Evolutionary conservation across 164 flowering plant genomes (phyloP), one percentile per base, ranked within the genome.

Genomic region (Liriodendron chinense): DNA sequence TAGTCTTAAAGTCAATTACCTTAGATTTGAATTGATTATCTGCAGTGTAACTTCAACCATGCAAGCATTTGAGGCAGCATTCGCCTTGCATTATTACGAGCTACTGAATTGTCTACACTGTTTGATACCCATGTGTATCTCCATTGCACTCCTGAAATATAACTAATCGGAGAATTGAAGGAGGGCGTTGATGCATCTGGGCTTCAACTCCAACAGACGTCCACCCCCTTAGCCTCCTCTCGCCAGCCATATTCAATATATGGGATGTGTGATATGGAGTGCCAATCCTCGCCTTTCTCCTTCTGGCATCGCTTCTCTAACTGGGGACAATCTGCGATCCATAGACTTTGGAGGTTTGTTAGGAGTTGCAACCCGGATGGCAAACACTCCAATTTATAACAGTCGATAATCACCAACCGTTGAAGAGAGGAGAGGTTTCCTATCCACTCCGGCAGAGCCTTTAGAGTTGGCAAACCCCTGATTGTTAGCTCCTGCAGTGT

Each of bases 191-290:
- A 34, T 34, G 43, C 43, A 34, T 34, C 43, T 34, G 6, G 6
- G 3, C 43, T 34, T 34, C 43, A 34, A 34, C 43, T 7, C 43
- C 43, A 34, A 34, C 43, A 34, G 43, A 34, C 43, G 43, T 3
- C 43, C 43, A 34, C 43, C 3, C 43, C 43, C 43, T 34, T 34
- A 0, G 7, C 43, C 43, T 34, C 43, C 43, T 34, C 7, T 34
- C 43, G n/a, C n/a, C n/a, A n/a, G n/a, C 6, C 0, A 7, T 6
- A 34, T 34, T n/a, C n/a, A 13, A 75, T 20, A 2, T 25, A 0
- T 76, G 78, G 73, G 65, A 76, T 64, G 48, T 76, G 78, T n/a
- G 74, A 21, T 18, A 70, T 63, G 22, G 63, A 62, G 73, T 48
- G 48, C 74, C 78, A 76, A 50, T 76, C 78, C 7, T 47, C 14